Percentiles rank a stretch among this genome's conserved stretches.
Evolutionary conservation across 108 stramenopile species (phyloP).

Genomic region (Pelagomonas calceolata): DNA sequence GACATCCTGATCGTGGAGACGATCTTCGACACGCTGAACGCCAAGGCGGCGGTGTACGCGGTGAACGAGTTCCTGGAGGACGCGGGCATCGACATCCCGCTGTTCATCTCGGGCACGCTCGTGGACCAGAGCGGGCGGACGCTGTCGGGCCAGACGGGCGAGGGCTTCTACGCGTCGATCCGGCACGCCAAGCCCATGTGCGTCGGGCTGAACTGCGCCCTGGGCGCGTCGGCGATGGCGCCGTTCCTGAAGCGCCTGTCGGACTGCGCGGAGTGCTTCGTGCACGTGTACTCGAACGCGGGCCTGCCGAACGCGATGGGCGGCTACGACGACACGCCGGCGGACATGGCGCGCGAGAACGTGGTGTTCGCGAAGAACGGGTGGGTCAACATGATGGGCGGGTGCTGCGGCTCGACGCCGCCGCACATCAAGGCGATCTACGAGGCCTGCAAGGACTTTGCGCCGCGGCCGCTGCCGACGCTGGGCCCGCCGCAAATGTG

Average conservation of each 20-base stretch:
- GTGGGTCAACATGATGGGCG: constrained; percentile 95
- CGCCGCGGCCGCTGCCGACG: constrained; percentile 61
- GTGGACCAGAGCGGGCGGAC: constrained; percentile 97
- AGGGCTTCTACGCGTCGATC: constrained; percentile 93
- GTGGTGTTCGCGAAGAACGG: constrained; percentile 81
- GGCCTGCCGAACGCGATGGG: constrained; percentile 99
- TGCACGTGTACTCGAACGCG: constrained; percentile 95
- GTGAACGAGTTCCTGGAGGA: constrained; percentile 82
- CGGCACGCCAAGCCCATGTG: constrained; percentile 96
- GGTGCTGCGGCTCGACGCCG: constrained; percentile 96
- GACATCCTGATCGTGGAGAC: constrained; percentile 97
- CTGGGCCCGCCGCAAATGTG: constrained; percentile 62
- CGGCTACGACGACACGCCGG: constrained; percentile 93
- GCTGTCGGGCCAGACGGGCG: constrained; percentile 91
- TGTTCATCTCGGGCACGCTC: constrained; percentile 92
- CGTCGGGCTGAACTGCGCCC: constrained; percentile 95
- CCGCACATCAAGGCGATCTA: constrained; percentile 82
- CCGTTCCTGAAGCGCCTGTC: constrained; percentile 87
- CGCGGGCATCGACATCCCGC: constrained; percentile 75
- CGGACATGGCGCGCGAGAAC: constrained; percentile 80
- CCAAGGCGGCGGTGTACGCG: constrained; percentile 92
- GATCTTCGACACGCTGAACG: constrained; percentile 95
- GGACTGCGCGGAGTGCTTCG: constrained; percentile 82
- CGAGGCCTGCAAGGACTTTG: constrained; percentile 46
- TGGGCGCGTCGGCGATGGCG: constrained; percentile 89